Evolutionary conservation across 805 yeast genomes (phyloP).

Genomic region (Saturnispora besseyi): DNA sequence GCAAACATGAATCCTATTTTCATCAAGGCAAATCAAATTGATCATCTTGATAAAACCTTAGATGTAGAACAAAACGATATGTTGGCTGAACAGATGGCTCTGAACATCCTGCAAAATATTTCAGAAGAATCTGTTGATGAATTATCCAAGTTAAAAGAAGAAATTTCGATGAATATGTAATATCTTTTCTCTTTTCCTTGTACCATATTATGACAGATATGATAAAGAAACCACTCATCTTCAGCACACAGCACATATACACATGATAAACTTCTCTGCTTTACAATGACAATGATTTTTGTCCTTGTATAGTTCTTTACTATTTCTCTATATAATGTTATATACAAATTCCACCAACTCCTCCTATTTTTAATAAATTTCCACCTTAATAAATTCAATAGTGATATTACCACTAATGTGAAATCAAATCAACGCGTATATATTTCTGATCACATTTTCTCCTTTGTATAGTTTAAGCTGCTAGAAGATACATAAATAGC

Average conservation of each 20-base stretch:
- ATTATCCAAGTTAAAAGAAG: conserved; percentile 22
- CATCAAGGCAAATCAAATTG: conserved; percentile 26
- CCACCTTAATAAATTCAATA: not conserved
- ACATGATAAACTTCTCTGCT: no score
- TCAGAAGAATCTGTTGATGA: conserved; percentile 27
- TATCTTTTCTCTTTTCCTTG: not conserved
- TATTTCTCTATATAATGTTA: not conserved
- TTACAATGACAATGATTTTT: no score
- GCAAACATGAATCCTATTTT: conserved; percentile 19
- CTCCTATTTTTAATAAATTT: not conserved
- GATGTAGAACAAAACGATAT: conserved; percentile 22
- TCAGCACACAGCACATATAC: not conserved
- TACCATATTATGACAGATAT: not conserved
- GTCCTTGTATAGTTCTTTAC: no score
- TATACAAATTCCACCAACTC: not conserved
- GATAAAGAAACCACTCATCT: not conserved
- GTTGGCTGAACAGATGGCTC: conserved; percentile 29
- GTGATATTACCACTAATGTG: not conserved
- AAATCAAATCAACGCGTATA: not conserved
- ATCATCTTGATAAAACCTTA: conserved; percentile 23
- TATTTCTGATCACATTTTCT: not conserved
- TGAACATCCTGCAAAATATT: conserved; percentile 24
- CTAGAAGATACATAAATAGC: no score
- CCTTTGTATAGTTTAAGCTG: no score
- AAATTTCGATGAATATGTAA: conserved; percentile 18